Conservation (phyloP, 2,329 filamentous ascomycete genomes). For the Aureobasidium sp. region DNA sequence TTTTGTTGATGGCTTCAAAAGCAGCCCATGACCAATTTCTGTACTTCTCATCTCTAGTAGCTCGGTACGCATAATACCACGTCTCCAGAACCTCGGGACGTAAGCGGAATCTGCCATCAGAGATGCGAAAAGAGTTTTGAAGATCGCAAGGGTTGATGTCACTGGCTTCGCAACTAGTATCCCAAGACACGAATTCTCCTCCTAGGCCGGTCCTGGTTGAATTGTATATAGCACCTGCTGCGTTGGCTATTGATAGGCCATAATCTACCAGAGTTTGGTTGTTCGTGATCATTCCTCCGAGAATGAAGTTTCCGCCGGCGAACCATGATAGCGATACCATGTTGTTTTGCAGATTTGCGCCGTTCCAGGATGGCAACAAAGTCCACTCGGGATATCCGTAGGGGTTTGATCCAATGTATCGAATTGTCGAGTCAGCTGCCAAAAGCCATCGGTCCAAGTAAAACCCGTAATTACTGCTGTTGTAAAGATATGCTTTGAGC, state of each 20-base stretch:
- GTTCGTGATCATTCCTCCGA: constrained; percentile 25
- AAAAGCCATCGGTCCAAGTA: constrained; percentile 26
- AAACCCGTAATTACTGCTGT: constrained; percentile 21
- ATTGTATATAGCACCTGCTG: constrained; percentile 21
- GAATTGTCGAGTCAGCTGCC: constrained; percentile 28
- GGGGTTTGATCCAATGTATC: constrained; percentile 24
- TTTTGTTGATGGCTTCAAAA: constrained; percentile 20
- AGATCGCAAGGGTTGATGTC: constrained; percentile 15
- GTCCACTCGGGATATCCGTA: constrained; percentile 27
- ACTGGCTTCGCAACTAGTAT: constrained; percentile 17
- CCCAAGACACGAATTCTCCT: constrained; percentile 25
- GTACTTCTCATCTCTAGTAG: constrained; percentile 26
- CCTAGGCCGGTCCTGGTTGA: constrained; percentile 24
- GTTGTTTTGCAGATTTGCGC: constrained; percentile 17
- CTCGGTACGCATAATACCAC: constrained; percentile 28
- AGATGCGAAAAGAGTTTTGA: constrained; percentile 17
- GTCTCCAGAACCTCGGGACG: constrained; percentile 28
- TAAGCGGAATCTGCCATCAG: constrained; percentile 19
- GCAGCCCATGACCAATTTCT: constrained; percentile 24
- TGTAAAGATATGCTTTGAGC: constrained; percentile 30
- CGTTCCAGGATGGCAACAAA: constrained; percentile 24
- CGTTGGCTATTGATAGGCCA: constrained; percentile 26
- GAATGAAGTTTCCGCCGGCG: constrained; percentile 29
- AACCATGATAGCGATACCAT: constrained; percentile 28
- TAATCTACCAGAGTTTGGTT: constrained; percentile 24